Evolutionary conservation across 805 yeast species (phyloP).

Genomic region (Ogataea minuta): DNA sequence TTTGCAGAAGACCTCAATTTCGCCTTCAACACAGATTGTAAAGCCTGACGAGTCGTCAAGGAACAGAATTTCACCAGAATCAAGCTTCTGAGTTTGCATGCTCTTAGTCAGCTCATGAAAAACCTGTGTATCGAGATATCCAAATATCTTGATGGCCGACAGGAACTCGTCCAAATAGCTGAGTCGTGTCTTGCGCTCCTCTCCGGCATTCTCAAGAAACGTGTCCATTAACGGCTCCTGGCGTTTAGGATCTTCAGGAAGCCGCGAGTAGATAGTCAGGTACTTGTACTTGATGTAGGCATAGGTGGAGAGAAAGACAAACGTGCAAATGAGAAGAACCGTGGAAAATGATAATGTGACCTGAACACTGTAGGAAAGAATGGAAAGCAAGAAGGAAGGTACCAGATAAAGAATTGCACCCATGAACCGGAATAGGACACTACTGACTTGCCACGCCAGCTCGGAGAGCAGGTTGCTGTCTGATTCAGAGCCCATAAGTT

Average conservation of each 20-base stretch:
- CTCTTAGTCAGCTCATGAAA: conserved; percentile 90
- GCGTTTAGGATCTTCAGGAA: conserved; percentile 44
- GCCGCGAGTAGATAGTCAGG: conserved; percentile 60
- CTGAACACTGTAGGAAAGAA: conserved; percentile 46
- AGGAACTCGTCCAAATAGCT: conserved; percentile 86
- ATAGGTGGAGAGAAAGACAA: conserved; percentile 38
- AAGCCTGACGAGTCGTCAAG: conserved; percentile 73
- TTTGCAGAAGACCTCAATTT: conserved; percentile 71
- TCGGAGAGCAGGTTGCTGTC: neutral
- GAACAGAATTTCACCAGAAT: conserved; percentile 70
- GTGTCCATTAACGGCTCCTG: conserved; percentile 47
- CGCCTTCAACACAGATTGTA: conserved; percentile 90
- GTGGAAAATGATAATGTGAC: conserved; percentile 53
- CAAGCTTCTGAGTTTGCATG: conserved; percentile 84
- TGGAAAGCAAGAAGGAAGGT: conserved; percentile 21
- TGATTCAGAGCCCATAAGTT: conserved; percentile 1
- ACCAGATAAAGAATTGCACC: conserved; percentile 19
- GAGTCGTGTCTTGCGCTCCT: conserved; percentile 42
- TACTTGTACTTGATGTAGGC: conserved; percentile 60
- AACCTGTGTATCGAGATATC: conserved; percentile 85
- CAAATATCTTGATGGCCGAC: conserved; percentile 89
- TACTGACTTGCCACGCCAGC: conserved; percentile 21
- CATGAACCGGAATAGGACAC: conserved; percentile 16
- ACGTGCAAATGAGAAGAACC: conserved; percentile 35
- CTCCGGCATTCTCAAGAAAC: conserved; percentile 39